phyloP scores from a whole-genome alignment of 192 early-diverging fungal species.

The Backusella luteola region DNA sequence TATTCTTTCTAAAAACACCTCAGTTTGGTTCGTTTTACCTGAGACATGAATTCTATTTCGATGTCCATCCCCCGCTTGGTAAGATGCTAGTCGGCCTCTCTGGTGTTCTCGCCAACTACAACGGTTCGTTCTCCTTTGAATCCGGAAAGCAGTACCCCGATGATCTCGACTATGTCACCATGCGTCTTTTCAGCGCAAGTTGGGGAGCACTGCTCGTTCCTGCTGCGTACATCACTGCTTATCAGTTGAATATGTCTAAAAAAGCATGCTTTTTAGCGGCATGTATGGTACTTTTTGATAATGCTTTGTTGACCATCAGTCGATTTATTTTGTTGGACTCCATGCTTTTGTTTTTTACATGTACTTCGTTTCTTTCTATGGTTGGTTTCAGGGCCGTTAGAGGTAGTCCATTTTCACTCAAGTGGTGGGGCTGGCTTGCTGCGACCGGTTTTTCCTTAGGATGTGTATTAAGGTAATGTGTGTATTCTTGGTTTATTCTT shows the following conservation, averaged over 20 bases:
- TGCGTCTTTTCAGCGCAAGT: conserved; percentile 86
- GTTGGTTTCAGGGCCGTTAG: conserved; percentile 46
- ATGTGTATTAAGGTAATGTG: conserved; percentile 46
- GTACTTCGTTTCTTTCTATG: conserved; percentile 63
- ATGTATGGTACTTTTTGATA: conserved; percentile 70
- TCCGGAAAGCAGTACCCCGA: conserved; percentile 79
- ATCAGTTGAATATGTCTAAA: conserved; percentile 67
- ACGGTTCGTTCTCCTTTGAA: conserved; percentile 85
- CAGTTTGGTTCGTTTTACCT: conserved; percentile 94
- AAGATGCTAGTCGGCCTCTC: conserved; percentile 94
- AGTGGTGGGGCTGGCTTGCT: conserved; percentile 90
- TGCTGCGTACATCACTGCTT: conserved; percentile 84
- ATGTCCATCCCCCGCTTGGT: conserved; percentile 97
- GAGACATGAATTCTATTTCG: conserved; percentile 92
- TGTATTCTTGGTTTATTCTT: neutral
- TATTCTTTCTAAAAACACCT: conserved; percentile 6
- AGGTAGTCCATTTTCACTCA: conserved; percentile 65
- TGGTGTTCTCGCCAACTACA: conserved; percentile 78
- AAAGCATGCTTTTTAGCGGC: conserved; percentile 73
- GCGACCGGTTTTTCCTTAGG: conserved; percentile 86
- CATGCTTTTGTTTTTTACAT: conserved; percentile 43
- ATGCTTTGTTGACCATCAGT: conserved; percentile 35
- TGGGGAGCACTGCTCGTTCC: conserved; percentile 91
- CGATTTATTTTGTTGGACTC: conserved; percentile 27
- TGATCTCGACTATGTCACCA: conserved; percentile 78